A percentile compares a stretch with the other conserved stretches of the same genome.
Conservation (phyloP, 192 early-diverging fungal species). For the Funneliformis geosporum region DNA sequence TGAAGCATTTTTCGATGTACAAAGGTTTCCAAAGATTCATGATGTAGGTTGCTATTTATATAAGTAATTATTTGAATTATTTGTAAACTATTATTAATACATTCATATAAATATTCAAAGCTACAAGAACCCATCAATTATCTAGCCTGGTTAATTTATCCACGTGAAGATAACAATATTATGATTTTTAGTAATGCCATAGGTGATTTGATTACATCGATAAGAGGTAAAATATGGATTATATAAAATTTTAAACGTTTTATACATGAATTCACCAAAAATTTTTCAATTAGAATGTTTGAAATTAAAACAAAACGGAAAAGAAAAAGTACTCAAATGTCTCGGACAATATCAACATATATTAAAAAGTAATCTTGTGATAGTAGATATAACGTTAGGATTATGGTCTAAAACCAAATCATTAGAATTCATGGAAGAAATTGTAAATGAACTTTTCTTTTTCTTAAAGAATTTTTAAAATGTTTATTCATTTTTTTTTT, state of each 20-base stretch:
- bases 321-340: constrained; percentile 1
- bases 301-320: neutral
- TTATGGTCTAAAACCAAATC: constrained; percentile 20
- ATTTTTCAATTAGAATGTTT: constrained; percentile 4
- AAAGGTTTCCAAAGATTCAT: constrained; percentile 7
- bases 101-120: constrained; percentile 17
- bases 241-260: neutral
- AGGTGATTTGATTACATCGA: constrained; percentile 15
- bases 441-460: constrained; percentile 3
- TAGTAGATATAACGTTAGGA: constrained; percentile 13
- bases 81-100: neutral
- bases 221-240: constrained; percentile 3
- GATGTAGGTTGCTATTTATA: constrained; percentile 18
- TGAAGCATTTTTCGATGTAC: constrained; percentile 11
- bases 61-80: neutral
- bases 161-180: neutral
- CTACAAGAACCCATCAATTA: constrained; percentile 16
- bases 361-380: constrained; percentile 7
- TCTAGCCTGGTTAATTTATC: constrained; percentile 24
- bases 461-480: neutral
- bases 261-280: neutral
- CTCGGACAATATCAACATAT: neutral
- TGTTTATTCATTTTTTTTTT: neutral
- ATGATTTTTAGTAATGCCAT: constrained; percentile 13
- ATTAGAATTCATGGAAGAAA: neutral